Percentiles rank a stretch among this genome's conserved stretches.
These are phyloP conservation scores for Eleusine indica DNA, from an alignment of 176 grass and related monocot species.

Conservation along the genomic window DNA sequence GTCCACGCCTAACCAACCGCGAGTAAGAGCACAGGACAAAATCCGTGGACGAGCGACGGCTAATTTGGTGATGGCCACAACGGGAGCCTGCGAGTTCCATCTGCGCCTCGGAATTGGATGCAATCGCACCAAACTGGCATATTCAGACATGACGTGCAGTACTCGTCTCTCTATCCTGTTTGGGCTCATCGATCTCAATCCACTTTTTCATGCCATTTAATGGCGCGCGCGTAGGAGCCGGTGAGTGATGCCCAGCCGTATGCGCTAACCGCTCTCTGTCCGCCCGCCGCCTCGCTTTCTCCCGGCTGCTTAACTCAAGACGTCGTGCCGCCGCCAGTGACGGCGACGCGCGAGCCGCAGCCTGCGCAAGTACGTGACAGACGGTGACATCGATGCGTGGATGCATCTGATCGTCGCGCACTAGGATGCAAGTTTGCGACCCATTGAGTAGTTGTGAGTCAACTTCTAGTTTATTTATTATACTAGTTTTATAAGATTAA, in stretches of 20 bases:
- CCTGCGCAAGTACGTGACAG: neutral
- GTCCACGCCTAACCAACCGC: neutral
- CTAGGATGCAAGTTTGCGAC: no score
- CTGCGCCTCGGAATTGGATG: neutral
- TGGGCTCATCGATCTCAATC: neutral
- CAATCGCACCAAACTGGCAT: neutral
- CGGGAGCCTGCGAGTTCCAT: neutral
- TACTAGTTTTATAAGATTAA: no score
- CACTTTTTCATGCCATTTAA: slow-evolving; percentile 41
- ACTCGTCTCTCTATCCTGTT: neutral
- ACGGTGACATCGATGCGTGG: neutral
- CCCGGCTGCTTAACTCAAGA: neutral
- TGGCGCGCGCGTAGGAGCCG: neutral
- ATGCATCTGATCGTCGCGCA: neutral
- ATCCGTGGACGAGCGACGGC: neutral
- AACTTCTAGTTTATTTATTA: no score
- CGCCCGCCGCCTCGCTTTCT: neutral
- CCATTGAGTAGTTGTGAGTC: no score
- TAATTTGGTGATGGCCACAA: neutral
- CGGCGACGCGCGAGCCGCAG: neutral
- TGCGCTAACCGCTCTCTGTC: neutral
- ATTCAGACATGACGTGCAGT: neutral
- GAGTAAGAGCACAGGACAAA: neutral
- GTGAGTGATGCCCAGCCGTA: neutral
- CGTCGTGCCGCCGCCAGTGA: neutral